Evolutionary conservation across 1,284 basidiomycete genomes (phyloP), one percentile per base, ranked within the genome.

Genomic region (Leccinum ponderosum): DNA sequence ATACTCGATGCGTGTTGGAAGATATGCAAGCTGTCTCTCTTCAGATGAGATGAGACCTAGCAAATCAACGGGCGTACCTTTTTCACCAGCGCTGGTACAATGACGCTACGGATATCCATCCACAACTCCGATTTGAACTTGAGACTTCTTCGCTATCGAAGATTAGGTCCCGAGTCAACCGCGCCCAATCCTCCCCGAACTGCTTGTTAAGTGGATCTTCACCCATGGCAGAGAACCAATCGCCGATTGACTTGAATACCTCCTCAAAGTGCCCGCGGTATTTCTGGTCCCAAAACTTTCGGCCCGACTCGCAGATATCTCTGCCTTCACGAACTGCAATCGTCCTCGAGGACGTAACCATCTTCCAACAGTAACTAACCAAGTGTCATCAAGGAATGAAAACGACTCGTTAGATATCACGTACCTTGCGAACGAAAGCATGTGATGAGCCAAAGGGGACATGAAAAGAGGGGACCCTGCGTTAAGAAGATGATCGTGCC

Each of bases 1-100:
- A 78, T 95, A 96, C 77, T 97, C 95, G 75, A 94, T 87, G 53
- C 93, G 87, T 0, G 93, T 95, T 25, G 96, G 96, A 59, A 98
- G 77, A 75, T 95, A 94, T 22, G 94, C 94, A 64, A 94, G 81
- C 85, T 90, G 39, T 33, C n/a, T 15, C 20, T 33, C 31, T n/a
- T 22, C 53, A 58, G 33, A 60, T n/a, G 14, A 4, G 11, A 27
- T 12, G 15, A 3, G 29, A n/a, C 1, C 22, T 22, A 33, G 27
- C 4, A 31, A 9, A 20, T 33, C 3, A 25, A 11, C 8, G 22
- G 15, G 7, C 75, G 27, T 75, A 87, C 86, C 78, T 86, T 78
- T 56, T 89, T 82, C 72, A 96, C 87, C 57, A 97, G 74, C 20
- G 84, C 78, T 20, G 96, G 96, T 1, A 97, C 72, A 68, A 98